Conservation (phyloP, 306 rosid species). For the Begonia loranthoides region DNA sequence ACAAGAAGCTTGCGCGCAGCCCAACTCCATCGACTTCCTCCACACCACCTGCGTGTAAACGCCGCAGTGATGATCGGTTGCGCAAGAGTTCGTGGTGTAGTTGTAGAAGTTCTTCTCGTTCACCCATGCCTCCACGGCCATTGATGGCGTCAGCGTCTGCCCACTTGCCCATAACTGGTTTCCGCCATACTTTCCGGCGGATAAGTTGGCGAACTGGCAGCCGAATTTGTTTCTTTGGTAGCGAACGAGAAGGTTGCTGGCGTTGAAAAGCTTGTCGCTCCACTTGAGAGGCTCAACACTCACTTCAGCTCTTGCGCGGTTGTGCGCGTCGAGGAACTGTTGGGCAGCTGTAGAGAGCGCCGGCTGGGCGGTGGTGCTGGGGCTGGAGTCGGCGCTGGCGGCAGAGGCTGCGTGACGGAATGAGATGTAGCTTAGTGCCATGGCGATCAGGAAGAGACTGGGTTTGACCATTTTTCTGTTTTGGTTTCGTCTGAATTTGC, state of each 20-base stretch:
- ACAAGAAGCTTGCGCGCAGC: slow-evolving; percentile 58
- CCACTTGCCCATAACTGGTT: slow-evolving; percentile 60
- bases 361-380: background rate
- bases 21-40: slow-evolving; percentile 43
- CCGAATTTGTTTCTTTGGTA: slow-evolving; percentile 53
- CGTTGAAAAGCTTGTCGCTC: slow-evolving; percentile 51
- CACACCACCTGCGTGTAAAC: slow-evolving; percentile 85
- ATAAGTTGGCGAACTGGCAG: slow-evolving; percentile 56
- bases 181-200: slow-evolving; percentile 43
- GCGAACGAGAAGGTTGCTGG: slow-evolving; percentile 36
- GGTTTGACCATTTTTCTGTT: no score
- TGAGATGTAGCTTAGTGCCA: background rate
- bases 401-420: slow-evolving; percentile 6
- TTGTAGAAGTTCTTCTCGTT: slow-evolving; percentile 54
- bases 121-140: slow-evolving; percentile 67
- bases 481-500: no score
- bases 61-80: slow-evolving; percentile 38
- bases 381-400: slow-evolving; percentile 6
- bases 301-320: slow-evolving; percentile 62
- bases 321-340: slow-evolving; percentile 57
- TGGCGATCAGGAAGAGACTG: background rate
- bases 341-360: slow-evolving; percentile 20
- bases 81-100: slow-evolving; percentile 43
- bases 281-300: slow-evolving; percentile 51
- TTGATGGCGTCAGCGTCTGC: slow-evolving; percentile 23